Evolutionary conservation across 805 yeast genomes (phyloP), one percentile per base, ranked within the genome.

Genomic region (Saturnispora zaruensis): DNA sequence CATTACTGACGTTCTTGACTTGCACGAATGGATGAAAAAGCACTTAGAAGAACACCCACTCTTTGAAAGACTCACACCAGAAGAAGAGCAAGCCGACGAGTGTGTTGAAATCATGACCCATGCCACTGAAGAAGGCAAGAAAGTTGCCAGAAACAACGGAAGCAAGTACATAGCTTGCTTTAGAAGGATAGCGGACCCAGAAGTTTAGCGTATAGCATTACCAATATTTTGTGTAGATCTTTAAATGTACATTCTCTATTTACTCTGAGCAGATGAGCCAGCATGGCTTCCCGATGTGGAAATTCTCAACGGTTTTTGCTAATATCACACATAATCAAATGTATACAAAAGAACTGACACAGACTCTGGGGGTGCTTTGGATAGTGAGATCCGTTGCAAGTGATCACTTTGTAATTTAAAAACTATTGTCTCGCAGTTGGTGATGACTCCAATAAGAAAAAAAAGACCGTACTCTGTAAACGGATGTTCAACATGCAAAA

Each of bases 81-180:
- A 85, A 55, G 88, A 95, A 87, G 97, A 90, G 67, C 64, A 66
- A 3, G 67, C 72, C 21, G 99, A 93, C 66, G 70, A 71, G 54
- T 90, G 98, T 68, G 98, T 90, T 21, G 69, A 76, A 53, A 78
- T 87, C 46, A 93, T 93, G 98, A 79, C 79, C 51, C 81, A 83
- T 53, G 82, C 93, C n/a, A 93, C 99, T 1, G 99, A 93, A 67
- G 99, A 93, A 68, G 99, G 99, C 51, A 90, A 93, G 69, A 93
- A 93, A 68, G 99, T 93, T 34, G 83, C 81, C 44, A 79, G 99
- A 61, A 93, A 93, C 64, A 76, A 83, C 40, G 99, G 99, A 28
- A 73, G 72, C 55, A 93, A 93, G 65, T 93, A 74, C 66, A 76
- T 89, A 33, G 97, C 97, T 20, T 93, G 98, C 62, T 90, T 81